phyloP scores from a whole-genome alignment of 495 filamentous ascomycete species.

The Penicillium soppii region DNA sequence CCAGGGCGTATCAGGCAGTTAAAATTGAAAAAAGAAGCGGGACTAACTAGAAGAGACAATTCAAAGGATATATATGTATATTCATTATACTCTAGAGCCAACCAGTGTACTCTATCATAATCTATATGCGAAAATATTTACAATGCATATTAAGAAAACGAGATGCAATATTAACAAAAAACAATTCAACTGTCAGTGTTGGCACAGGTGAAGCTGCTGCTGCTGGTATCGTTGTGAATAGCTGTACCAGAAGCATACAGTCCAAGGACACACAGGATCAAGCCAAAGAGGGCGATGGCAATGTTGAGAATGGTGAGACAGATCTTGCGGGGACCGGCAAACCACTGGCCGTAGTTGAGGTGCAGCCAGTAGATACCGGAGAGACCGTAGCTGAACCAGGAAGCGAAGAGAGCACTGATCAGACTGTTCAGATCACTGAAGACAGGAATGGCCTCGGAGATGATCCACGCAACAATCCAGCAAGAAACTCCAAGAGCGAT shows the following conservation, averaged over 20 bases:
- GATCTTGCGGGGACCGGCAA: slow-evolving; percentile 34
- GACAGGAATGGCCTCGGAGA: slow-evolving; percentile 67
- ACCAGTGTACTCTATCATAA: slow-evolving; percentile 4
- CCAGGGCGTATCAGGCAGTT: not conserved
- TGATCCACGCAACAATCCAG: slow-evolving; percentile 65
- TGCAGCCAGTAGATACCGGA: slow-evolving; percentile 45
- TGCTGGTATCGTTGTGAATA: slow-evolving; percentile 37
- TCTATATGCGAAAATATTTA: slow-evolving; percentile 10
- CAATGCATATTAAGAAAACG: not conserved
- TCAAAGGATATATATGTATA: slow-evolving; percentile 10
- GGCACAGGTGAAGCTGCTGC: slow-evolving; percentile 33
- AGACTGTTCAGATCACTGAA: slow-evolving; percentile 61
- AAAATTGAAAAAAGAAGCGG: not conserved
- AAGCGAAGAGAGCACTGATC: slow-evolving; percentile 41
- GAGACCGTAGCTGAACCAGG: slow-evolving; percentile 45
- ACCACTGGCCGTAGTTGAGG: slow-evolving; percentile 36
- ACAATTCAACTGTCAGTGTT: slow-evolving; percentile 23
- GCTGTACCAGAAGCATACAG: slow-evolving; percentile 41
- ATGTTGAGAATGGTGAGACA: slow-evolving; percentile 28
- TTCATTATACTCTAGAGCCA: slow-evolving; percentile 11
- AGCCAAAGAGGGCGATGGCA: slow-evolving; percentile 24
- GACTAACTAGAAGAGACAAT: too few species aligned
- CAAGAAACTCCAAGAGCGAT: slow-evolving; percentile 50
- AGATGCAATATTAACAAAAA: not conserved
- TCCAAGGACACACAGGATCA: slow-evolving; percentile 33